Conservation (phyloP, 2,329 filamentous ascomycete species). For the Venturia effusa region DNA sequence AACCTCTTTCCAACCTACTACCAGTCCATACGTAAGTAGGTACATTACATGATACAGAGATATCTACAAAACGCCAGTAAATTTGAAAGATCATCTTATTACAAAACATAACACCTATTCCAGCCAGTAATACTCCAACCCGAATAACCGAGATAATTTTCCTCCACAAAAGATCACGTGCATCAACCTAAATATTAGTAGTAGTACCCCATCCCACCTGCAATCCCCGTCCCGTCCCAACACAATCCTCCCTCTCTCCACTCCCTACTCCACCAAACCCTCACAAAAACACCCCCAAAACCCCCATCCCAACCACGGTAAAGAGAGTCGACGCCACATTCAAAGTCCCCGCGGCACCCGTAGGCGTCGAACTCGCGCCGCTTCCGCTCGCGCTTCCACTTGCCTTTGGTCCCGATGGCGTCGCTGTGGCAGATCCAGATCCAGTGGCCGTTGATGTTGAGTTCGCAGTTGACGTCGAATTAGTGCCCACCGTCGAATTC, state of each 20-base stretch:
- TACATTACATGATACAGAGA: too few species aligned
- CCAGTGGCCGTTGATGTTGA: background rate
- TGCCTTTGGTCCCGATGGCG: background rate
- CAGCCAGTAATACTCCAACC: too few species aligned
- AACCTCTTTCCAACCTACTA: too few species aligned
- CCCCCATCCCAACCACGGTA: background rate
- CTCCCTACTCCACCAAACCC: background rate
- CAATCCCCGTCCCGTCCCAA: background rate
- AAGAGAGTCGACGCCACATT: background rate
- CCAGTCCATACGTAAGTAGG: too few species aligned
- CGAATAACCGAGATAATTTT: too few species aligned
- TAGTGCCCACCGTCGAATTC: background rate
- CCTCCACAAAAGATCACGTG: background rate
- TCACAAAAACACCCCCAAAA: background rate
- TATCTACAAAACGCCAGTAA: too few species aligned
- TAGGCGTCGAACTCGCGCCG: background rate
- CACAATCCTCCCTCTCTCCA: background rate
- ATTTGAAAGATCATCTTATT: too few species aligned
- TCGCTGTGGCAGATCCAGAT: background rate
- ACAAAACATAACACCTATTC: too few species aligned
- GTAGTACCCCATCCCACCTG: too few species aligned
- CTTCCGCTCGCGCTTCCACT: background rate
- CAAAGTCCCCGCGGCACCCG: background rate
- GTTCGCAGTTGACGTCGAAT: background rate
- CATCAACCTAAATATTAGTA: background rate